Percentiles rank a stretch among this genome's conserved stretches.
phyloP scores from a whole-genome alignment of 1,284 basidiomycete species.

The Vanrija humicola region DNA sequence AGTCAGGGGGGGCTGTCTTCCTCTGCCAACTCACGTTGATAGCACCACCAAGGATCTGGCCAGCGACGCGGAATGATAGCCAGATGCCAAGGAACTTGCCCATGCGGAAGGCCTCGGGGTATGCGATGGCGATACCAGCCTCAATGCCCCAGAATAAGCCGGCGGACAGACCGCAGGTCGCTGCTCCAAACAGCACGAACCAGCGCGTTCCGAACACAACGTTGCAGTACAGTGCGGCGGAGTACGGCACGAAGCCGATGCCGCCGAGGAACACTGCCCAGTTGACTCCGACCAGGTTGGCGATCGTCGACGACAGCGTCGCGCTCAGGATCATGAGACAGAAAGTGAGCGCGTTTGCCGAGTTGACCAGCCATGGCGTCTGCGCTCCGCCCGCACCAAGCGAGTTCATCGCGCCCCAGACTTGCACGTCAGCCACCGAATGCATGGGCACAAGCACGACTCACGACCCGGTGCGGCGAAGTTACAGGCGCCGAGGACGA shows the following conservation, averaged over 20 bases:
- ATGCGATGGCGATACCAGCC: conserved; percentile 27
- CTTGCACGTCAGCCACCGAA: neutral
- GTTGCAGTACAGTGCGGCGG: conserved; percentile 39
- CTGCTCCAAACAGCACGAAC: conserved; percentile 33
- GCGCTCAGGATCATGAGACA: conserved; percentile 25
- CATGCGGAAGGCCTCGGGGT: conserved; percentile 28
- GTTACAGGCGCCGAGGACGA: conserved; percentile 19
- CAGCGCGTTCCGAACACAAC: conserved; percentile 22
- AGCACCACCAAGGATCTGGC: conserved; percentile 40
- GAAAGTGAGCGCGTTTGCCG: conserved; percentile 43
- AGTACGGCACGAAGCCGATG: conserved; percentile 33
- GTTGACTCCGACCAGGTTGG: conserved; percentile 7
- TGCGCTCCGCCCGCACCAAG: conserved; percentile 41
- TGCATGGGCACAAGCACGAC: neutral
- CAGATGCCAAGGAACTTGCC: conserved; percentile 37
- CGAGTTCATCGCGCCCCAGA: conserved; percentile 44
- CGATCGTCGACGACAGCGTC: neutral
- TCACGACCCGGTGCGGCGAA: conserved; percentile 16
- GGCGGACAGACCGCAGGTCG: conserved; percentile 32
- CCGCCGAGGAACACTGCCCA: conserved; percentile 7
- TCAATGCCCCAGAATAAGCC: conserved; percentile 37
- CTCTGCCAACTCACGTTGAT: conserved; percentile 16
- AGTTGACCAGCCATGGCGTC: conserved; percentile 35
- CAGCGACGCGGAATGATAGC: conserved; percentile 32
- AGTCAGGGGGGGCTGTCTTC: no score